Base-by-base conservation (phyloP, 2,329 filamentous ascomycete genomes). In the Teratosphaeria destructans region DNA sequence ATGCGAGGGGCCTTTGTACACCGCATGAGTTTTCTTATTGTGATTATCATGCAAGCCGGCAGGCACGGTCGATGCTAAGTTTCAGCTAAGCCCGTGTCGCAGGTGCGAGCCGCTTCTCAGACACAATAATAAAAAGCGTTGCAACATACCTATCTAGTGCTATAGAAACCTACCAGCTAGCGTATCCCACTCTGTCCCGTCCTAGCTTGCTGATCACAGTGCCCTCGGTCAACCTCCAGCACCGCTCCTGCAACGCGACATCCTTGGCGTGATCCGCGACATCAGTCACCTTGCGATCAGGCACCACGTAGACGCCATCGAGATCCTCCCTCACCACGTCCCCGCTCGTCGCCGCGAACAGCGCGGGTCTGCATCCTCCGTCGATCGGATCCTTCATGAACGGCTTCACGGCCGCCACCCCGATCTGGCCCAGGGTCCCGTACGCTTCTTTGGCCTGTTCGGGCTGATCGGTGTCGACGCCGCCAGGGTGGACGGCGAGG, bases 341-440 rank as follows among this genome's bases (percentile, higher is more conserved):
- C 16, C 72, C 67, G 57, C 73, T 76, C 3, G 78, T 79, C 0
- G 77, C 74, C 4, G 79, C 79, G 64, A 79, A 81, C 34, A 82
- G 60, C 12, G 76, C 77, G 1, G 77, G 64, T 19, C 79, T 70
- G 62, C 78, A 81, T 0, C 79, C 79, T 57, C 78, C 60, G 27
- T 77, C 73, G 0, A 80, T 69, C 0, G 78, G 77, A 61, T 81
- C 77, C 60, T 78, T 79, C 76, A 81, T 75, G 60, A 81, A 77
- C 1, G 78, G 78, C 35, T 73, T 65, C 2, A 75, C 67, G 2
- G 69, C 73, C 55, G 71, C 74, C 10, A 79, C 77, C 1, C 76
- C 77, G 37, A 79, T 65, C 59, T 77, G 78, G 16, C 77, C 78
- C 1, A 78, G 61, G 0, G 71, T 73, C 0, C 78, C 79, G 60